Evolutionary conservation across 83 land plant genomes (phyloP), one percentile per base, ranked within the genome.

Genomic region (Picea engelmannii): DNA sequence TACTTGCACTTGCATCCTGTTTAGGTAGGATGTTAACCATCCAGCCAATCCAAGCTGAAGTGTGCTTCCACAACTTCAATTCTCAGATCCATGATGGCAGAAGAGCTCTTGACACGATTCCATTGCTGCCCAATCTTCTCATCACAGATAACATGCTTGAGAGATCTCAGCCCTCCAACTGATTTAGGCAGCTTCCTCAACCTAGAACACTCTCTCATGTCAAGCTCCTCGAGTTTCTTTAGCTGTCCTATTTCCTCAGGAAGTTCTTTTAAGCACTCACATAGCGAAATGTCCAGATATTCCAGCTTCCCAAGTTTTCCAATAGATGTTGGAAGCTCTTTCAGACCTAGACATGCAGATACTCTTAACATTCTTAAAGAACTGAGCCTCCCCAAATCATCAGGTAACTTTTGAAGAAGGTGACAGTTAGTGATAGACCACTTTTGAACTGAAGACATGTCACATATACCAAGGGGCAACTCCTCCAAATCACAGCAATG

Each of bases 181-280:
- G 90, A 87, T 4, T 27, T 23, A 2, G 94, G 94, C 20, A 92
- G 79, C 27, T 24, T 61, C 81, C 69, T 81, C 18, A 92, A 70
- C 21, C 44, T 81, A 27, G 79, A 42, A 67, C 94, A 92, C 65
- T 89, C 88, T 66, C 92, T 84, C 94, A 92, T 92, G 85, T 92
- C 94, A 49, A 92, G 84, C 84, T 87, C 88, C 76, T 86, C 84
- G 79, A 92, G 74, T 15, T 79, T 86, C 12, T 18, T 40, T 42
- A 88, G 55, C 11, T 74, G 47, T 1, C 86, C 90, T n/a, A 92
- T 76, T 20, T 81, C 87, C 2, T 92, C 87, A 24, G 94, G 92
- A 21, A 92, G 87, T 62, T 85, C 78, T 25, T 38, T 40, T 66
- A 92, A 59, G 24, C 81, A 84, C 12, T 86, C 64, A 81, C 92